These are phyloP conservation scores for Populus trichocarpa DNA, from an alignment of 441 rosid species.

Conservation along the genomic window DNA sequence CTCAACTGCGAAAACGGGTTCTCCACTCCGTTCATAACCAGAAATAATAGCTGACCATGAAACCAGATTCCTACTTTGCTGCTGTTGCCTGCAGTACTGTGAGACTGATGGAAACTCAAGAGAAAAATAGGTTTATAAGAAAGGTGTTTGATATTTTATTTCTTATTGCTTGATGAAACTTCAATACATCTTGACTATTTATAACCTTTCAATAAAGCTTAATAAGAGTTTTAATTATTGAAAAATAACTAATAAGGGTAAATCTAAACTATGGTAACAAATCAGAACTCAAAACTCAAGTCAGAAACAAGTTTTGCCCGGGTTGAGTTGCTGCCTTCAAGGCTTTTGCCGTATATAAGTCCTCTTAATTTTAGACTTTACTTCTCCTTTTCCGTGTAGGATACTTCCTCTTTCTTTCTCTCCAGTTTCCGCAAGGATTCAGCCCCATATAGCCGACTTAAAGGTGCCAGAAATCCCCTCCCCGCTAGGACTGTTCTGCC, in stretches of 20 bases:
- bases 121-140: background rate
- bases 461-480: no score
- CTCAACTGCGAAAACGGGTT: slow-evolving; percentile 32
- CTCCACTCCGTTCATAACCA: slow-evolving; percentile 45
- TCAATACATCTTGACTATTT: background rate
- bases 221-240: background rate
- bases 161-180: background rate
- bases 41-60: slow-evolving; percentile 71
- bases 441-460: background rate
- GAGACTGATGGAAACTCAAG: background rate
- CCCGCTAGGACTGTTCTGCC: no score
- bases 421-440: background rate
- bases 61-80: slow-evolving; percentile 36
- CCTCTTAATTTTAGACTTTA: background rate
- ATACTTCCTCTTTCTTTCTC: background rate
- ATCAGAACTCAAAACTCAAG: no score
- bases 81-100: background rate
- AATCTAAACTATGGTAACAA: no score
- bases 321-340: background rate
- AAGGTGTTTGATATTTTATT: background rate
- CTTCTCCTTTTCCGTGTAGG: background rate
- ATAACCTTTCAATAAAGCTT: background rate
- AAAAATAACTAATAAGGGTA: background rate
- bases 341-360: background rate
- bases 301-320: background rate